Conservation (phyloP, 148 eudicot genomes). For the Rhododendron mucronatum region DNA sequence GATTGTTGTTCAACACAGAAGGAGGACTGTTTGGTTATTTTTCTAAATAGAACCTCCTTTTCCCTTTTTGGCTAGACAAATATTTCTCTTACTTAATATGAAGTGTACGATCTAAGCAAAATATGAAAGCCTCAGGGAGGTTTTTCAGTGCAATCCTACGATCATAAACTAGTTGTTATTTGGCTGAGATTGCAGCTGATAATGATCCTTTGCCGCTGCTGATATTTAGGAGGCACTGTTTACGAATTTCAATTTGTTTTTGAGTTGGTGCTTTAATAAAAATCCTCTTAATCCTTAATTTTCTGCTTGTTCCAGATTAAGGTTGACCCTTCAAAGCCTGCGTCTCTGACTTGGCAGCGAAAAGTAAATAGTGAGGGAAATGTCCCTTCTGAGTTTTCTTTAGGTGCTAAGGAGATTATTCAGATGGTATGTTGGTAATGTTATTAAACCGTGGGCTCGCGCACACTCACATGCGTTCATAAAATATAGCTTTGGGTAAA, state of each 20-base stretch:
- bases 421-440: conserved; percentile 52
- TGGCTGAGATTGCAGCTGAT: not conserved
- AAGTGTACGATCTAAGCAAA: not conserved
- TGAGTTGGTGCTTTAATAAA: not conserved
- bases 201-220: not conserved
- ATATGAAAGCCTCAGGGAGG: not conserved
- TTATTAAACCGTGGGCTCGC: not conserved
- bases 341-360: conserved; percentile 75
- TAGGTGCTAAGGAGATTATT: conserved; percentile 46
- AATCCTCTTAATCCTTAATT: not conserved
- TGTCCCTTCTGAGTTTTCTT: conserved; percentile 45
- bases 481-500: not conserved
- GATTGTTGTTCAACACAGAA: not conserved
- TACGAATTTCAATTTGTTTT: not conserved
- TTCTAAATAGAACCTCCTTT: not conserved
- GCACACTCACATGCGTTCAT: not conserved
- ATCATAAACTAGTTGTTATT: not conserved
- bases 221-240: not conserved
- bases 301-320: conserved; percentile 37
- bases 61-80: not conserved
- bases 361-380: conserved; percentile 49
- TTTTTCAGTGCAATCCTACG: not conserved
- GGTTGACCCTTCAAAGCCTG: conserved; percentile 64
- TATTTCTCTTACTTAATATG: not conserved
- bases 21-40: not conserved